Percentiles rank a stretch among this genome's conserved stretches.
Conservation (phyloP, 1,139 yeast genomes). For the Tardiomyces blankii region DNA sequence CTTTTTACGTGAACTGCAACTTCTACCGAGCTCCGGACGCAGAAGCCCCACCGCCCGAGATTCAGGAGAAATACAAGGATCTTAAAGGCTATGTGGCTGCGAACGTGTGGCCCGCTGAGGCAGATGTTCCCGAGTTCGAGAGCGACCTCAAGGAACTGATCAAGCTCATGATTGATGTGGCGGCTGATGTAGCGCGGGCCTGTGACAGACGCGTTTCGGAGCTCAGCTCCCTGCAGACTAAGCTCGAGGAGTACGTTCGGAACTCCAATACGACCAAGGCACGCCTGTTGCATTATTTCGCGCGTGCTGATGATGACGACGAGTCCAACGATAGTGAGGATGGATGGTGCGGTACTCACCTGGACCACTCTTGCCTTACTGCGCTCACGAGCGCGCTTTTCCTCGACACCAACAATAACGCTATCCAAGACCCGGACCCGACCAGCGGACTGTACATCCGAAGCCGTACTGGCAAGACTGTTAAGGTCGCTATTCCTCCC, state of each 20-base stretch:
- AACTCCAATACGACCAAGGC: conserved; percentile 50
- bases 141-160: conserved; percentile 25
- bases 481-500: conserved; percentile 43
- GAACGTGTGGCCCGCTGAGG: conserved; percentile 43
- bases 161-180: conserved; percentile 39
- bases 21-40: conserved; percentile 35
- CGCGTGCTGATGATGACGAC: conserved; percentile 3
- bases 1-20: conserved; percentile 46
- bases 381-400: conserved; percentile 49
- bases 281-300: conserved; percentile 46
- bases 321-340: conserved; percentile 17
- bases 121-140: conserved; percentile 18
- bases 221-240: conserved; percentile 27
- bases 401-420: conserved; percentile 21
- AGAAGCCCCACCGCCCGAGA: conserved; percentile 34
- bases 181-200: conserved; percentile 39
- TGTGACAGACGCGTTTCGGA: conserved; percentile 38
- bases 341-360: conserved; percentile 58
- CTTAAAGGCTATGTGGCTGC: conserved; percentile 37
- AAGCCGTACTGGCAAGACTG: conserved; percentile 35
- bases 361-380: conserved; percentile 53
- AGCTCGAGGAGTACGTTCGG: conserved; percentile 36
- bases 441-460: conserved; percentile 44
- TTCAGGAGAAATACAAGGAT: conserved; percentile 21
- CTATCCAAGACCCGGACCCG: conserved; percentile 34